Evolutionary conservation across 148 eudicot species (phyloP).

Genomic region (Fagopyrum esculentum): DNA sequence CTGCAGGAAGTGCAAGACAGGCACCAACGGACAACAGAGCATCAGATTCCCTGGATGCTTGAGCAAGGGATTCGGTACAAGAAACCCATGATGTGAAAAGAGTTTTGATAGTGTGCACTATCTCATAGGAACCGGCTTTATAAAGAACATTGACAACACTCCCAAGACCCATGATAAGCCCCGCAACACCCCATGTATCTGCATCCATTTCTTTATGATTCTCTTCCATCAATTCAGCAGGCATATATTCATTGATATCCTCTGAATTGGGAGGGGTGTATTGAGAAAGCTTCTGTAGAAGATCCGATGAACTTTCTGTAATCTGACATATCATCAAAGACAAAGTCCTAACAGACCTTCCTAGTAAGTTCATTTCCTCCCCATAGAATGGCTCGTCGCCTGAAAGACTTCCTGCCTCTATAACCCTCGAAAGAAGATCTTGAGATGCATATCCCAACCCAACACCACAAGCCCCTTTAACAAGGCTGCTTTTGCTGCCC

Average conservation of each 20-base stretch:
- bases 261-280: slow-evolving; percentile 34
- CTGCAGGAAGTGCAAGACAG: slow-evolving; percentile 67
- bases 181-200: slow-evolving; percentile 91
- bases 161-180: slow-evolving; percentile 82
- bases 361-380: slow-evolving; percentile 53
- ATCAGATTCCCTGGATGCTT: slow-evolving; percentile 20
- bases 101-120: slow-evolving; percentile 50
- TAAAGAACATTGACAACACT: slow-evolving; percentile 60
- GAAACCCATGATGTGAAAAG: slow-evolving; percentile 55
- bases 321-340: slow-evolving; percentile 45
- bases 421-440: slow-evolving; percentile 57
- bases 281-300: slow-evolving; percentile 36
- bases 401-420: slow-evolving; percentile 27
- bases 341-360: slow-evolving; percentile 49
- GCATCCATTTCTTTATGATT: slow-evolving; percentile 42
- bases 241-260: slow-evolving; percentile 19
- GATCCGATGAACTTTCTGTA: slow-evolving; percentile 31
- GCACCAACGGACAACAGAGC: slow-evolving; percentile 49
- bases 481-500: slow-evolving; percentile 58
- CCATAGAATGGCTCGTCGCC: slow-evolving; percentile 32
- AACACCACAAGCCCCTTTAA: slow-evolving; percentile 92
- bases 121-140: slow-evolving; percentile 65
- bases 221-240: slow-evolving; percentile 22
- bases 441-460: slow-evolving; percentile 88
- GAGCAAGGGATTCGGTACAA: slow-evolving; percentile 23